Conservation (phyloP, 371 early-diverging fungal species). For the Aphelidium insulamus region DNA sequence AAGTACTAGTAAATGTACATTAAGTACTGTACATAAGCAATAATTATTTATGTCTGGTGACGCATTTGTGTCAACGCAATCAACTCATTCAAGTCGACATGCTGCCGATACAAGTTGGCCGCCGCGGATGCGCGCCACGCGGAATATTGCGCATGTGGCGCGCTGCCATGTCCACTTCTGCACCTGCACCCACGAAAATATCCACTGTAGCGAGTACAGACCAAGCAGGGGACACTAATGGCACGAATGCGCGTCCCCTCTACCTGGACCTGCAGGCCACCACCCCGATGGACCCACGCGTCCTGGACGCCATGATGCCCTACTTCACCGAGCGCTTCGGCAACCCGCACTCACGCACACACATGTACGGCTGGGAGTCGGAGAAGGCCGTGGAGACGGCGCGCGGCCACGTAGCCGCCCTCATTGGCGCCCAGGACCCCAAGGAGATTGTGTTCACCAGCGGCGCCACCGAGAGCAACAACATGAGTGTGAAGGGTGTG, state of each 20-base stretch:
- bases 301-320: conserved; percentile 94
- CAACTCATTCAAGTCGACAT: too few species aligned
- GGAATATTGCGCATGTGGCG: too few species aligned
- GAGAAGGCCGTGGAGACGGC: conserved; percentile 89
- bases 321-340: conserved; percentile 86
- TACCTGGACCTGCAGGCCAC: conserved; percentile 96
- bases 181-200: too few species aligned
- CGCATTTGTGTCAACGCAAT: too few species aligned
- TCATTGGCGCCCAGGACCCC: conserved; percentile 89
- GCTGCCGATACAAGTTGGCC: too few species aligned
- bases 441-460: conserved; percentile 98
- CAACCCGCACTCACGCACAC: conserved; percentile 97
- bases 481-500: conserved; percentile 91
- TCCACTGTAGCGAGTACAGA: too few species aligned
- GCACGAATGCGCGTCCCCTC: conserved; percentile 49
- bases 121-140: too few species aligned
- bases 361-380: conserved; percentile 95
- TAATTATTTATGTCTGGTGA: too few species aligned
- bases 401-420: conserved; percentile 68
- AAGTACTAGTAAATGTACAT: too few species aligned
- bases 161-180: too few species aligned
- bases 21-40: too few species aligned
- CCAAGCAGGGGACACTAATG: too few species aligned
- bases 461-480: conserved; percentile 99
- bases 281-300: conserved; percentile 92